Evolutionary conservation across 192 early-diverging fungal species (phyloP), one percentile per base, ranked within the genome.

Genomic region (Mortierella claussenii): DNA sequence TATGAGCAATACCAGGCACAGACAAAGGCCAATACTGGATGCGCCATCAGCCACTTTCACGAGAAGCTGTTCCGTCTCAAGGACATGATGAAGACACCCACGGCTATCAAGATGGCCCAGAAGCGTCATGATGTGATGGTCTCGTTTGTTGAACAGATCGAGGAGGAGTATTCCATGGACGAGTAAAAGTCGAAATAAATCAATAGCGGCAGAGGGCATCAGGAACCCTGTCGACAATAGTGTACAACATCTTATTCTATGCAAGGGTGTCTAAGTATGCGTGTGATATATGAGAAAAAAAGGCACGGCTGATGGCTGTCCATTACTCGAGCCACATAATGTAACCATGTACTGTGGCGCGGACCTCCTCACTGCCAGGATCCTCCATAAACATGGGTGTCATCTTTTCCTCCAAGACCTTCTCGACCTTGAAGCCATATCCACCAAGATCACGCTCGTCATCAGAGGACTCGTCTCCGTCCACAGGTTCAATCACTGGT

Each of bases 311-410:
- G 45, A 20, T n/a, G 18, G 18, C 21, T 46, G 18, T 15, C 4
- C 18, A 5, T 48, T 61, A 66, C 31, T 76, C 52, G 43, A 76
- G n/a, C 64, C 58, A 67, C 53, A 76, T 66, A 12, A 76, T 87
- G 79, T 88, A 97, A 17, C 90, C 89, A 65, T 95, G 85, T 31
- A 97, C 93, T 17, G 94, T 97, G 17, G 86, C 81, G 23, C 96
- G 81, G 2, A 95, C 90, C 7, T 81, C 79, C 55, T 90, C 85
- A 69, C 91, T 89, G 4, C 96, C 96, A 13, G 83, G 81, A 80
- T 97, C 96, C 40, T 94, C 89, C 32, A 90, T 88, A 82, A 97
- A 97, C 96, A 97, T 97, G 3, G 88, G 87, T 2, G 79, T 84
- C 74, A 92, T 91, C 42, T 84, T 90, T 51, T 87, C 70, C 24